Percentiles rank a stretch among this genome's conserved stretches.
These are phyloP conservation scores for Kalmusia sp. DNA, from an alignment of 2,329 filamentous ascomycete genomes.

Conservation along the genomic window DNA sequence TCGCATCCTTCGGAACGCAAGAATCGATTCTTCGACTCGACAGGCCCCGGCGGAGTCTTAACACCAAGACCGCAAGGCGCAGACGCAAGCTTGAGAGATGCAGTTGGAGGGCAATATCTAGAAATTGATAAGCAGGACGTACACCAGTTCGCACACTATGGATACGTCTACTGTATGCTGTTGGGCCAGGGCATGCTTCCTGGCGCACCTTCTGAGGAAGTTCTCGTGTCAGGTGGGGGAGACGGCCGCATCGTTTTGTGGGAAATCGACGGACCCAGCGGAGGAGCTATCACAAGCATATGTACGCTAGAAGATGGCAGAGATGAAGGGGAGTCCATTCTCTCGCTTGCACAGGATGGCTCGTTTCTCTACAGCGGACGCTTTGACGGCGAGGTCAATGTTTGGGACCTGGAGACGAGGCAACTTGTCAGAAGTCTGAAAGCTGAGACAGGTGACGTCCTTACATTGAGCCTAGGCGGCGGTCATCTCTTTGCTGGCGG, in stretches of 20 bases:
- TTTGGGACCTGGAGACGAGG: slow-evolving; percentile 95
- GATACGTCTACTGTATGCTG: slow-evolving; percentile 96
- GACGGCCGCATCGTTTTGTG: slow-evolving; percentile 97
- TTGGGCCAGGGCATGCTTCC: slow-evolving; percentile 75
- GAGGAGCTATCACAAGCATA: slow-evolving; percentile 72
- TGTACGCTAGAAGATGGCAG: slow-evolving; percentile 68
- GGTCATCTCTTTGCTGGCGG: slow-evolving; percentile 87
- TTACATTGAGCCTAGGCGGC: slow-evolving; percentile 84
- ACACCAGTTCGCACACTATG: slow-evolving; percentile 88
- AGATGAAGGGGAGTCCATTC: slow-evolving; percentile 65
- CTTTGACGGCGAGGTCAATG: slow-evolving; percentile 84
- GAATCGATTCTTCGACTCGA: slow-evolving; percentile 92
- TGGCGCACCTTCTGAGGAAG: slow-evolving; percentile 75
- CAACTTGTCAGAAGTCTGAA: slow-evolving; percentile 89
- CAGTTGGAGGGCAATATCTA: slow-evolving; percentile 69
- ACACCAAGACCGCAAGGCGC: slow-evolving; percentile 74
- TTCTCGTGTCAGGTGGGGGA: slow-evolving; percentile 88
- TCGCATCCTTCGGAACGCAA: slow-evolving; percentile 78
- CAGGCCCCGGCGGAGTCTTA: slow-evolving; percentile 79
- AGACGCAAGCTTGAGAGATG: slow-evolving; percentile 56
- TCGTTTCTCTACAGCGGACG: slow-evolving; percentile 93
- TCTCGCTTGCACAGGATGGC: slow-evolving; percentile 85
- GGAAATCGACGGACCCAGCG: slow-evolving; percentile 69
- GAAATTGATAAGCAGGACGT: slow-evolving; percentile 85
- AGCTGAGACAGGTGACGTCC: slow-evolving; percentile 80